These are phyloP conservation scores for Venturia pyrina DNA, from an alignment of 2,329 filamentous ascomycete species.

Conservation along the genomic window DNA sequence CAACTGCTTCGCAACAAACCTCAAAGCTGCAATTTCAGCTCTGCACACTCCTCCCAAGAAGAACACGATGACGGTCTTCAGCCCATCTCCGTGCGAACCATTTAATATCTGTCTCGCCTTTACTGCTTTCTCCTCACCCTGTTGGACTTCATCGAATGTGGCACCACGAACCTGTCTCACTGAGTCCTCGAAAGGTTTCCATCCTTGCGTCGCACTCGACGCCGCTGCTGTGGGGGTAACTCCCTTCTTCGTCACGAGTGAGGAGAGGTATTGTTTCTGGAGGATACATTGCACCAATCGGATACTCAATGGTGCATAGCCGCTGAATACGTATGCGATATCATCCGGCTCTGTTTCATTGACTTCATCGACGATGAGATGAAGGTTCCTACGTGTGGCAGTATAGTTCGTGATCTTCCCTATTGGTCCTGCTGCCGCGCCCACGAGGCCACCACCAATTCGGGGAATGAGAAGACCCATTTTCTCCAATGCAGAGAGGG, in stretches of 20 bases:
- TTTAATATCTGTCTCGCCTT: conserved; percentile 77
- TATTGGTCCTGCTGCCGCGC: conserved; percentile 34
- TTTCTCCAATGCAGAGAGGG: conserved; percentile 78
- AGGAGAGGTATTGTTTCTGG: conserved; percentile 70
- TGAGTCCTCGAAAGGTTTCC: conserved; percentile 88
- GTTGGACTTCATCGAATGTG: conserved; percentile 87
- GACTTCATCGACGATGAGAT: conserved; percentile 90
- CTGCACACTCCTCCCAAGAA: conserved; percentile 96
- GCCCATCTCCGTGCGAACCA: conserved; percentile 52
- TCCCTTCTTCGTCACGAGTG: conserved; percentile 56
- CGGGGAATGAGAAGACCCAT: conserved; percentile 71
- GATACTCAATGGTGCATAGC: conserved; percentile 87
- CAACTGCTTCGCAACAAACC: conserved; percentile 72
- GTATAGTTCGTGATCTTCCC: conserved; percentile 66
- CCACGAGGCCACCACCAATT: conserved; percentile 34
- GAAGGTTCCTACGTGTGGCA: conserved; percentile 73
- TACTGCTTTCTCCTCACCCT: conserved; percentile 83
- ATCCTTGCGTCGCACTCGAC: conserved; percentile 53
- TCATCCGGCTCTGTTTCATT: conserved; percentile 92
- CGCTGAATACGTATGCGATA: conserved; percentile 95
- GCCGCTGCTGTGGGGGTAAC: conserved; percentile 39
- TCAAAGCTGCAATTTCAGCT: conserved; percentile 85
- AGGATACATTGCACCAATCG: conserved; percentile 86
- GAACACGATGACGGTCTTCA: conserved; percentile 86
- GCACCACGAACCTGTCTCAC: conserved; percentile 78